Percentiles rank a stretch among this genome's conserved stretches.
These are phyloP conservation scores for Ceratobasidium sp. DNA, from an alignment of 1,284 basidiomycete species.

Conservation along the genomic window DNA sequence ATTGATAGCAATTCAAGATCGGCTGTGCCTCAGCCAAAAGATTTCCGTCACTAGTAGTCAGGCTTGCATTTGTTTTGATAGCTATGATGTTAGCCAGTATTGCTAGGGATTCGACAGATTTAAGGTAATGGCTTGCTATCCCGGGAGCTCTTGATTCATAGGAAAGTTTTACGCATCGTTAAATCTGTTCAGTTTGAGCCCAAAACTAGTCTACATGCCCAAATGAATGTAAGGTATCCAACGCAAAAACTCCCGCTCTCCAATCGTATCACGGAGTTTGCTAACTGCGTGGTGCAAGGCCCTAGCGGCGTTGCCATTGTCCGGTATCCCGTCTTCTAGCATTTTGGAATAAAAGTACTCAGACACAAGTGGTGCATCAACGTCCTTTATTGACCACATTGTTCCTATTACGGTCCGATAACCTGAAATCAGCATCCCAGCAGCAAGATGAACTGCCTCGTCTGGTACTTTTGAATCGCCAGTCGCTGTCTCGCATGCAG, in stretches of 20 bases:
- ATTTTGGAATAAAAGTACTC: slow-evolving; percentile 2
- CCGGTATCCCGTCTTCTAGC: neutral
- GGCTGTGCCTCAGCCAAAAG: no score
- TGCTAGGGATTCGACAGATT: no score
- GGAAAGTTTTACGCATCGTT: no score
- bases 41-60: no score
- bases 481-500: slow-evolving; percentile 13
- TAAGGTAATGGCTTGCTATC: no score
- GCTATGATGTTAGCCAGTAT: no score
- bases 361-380: slow-evolving; percentile 15
- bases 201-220: no score
- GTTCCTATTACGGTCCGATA: slow-evolving; percentile 21
- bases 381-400: slow-evolving; percentile 25
- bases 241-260: neutral
- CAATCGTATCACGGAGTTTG: neutral
- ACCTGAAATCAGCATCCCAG: slow-evolving; percentile 15
- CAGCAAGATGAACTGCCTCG: slow-evolving; percentile 11
- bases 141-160: no score
- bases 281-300: neutral
- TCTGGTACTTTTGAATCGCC: neutral
- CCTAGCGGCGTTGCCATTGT: neutral
- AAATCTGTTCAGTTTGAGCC: no score
- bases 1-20: no score
- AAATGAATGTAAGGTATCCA: slow-evolving; percentile 7
- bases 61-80: no score